These are phyloP conservation scores for Pilatotrama ljubarskyi DNA, from an alignment of 768 basidiomycete species.

Conservation along the genomic window DNA sequence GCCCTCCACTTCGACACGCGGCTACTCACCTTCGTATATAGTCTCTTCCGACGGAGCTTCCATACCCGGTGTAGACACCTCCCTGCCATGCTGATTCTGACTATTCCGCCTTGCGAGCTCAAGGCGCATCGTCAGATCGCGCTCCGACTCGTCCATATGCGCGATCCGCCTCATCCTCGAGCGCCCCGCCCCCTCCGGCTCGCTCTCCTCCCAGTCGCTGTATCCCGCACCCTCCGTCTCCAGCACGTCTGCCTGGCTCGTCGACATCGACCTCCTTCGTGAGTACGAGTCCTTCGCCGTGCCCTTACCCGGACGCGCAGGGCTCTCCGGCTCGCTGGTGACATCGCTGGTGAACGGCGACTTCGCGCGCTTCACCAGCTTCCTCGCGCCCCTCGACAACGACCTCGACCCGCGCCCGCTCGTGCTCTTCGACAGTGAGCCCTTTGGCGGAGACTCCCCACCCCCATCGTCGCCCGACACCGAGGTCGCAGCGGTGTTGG, in stretches of 20 bases:
- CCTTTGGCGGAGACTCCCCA: slow-evolving; percentile 36
- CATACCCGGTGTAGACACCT: slow-evolving; percentile 39
- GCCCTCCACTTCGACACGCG: slow-evolving; percentile 1
- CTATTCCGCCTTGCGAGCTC: slow-evolving; percentile 86
- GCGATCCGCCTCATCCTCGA: background rate
- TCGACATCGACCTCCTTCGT: slow-evolving; percentile 29
- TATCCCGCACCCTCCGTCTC: slow-evolving; percentile 1
- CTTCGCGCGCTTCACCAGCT: slow-evolving; percentile 46
- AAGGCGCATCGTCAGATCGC: slow-evolving; percentile 73
- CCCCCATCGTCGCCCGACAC: slow-evolving; percentile 58
- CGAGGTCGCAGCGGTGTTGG: slow-evolving; percentile 63
- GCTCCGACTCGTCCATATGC: slow-evolving; percentile 64
- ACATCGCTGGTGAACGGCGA: slow-evolving; percentile 42
- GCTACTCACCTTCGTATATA: slow-evolving; percentile 74
- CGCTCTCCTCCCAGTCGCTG: slow-evolving; percentile 41
- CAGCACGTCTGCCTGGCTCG: background rate
- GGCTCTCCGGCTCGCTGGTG: slow-evolving; percentile 30
- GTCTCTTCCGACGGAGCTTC: slow-evolving; percentile 59
- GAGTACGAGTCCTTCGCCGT: slow-evolving; percentile 10
- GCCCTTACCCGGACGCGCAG: slow-evolving; percentile 7
- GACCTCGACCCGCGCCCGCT: slow-evolving; percentile 26
- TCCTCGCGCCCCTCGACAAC: slow-evolving; percentile 44
- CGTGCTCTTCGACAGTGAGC: slow-evolving; percentile 34
- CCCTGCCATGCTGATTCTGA: slow-evolving; percentile 63
- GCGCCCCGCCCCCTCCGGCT: background rate